Evolutionary conservation across 495 filamentous ascomycete genomes (phyloP).

Genomic region (Bacidia rubella): DNA sequence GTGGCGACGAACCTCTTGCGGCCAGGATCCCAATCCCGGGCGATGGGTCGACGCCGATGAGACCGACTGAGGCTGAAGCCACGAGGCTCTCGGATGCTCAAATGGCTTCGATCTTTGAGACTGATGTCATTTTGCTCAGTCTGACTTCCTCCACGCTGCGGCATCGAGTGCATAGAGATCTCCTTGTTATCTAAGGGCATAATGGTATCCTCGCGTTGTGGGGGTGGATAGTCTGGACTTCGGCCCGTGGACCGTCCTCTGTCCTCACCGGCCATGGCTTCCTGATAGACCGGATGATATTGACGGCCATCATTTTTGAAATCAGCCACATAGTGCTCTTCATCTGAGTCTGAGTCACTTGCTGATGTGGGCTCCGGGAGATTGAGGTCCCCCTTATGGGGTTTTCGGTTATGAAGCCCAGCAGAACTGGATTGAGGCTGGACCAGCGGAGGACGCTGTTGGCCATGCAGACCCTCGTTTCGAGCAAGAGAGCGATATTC

Average conservation of each 20-base stretch:
- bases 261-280: background rate
- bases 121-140: constrained; percentile 11
- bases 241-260: background rate
- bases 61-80: constrained; percentile 40
- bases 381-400: constrained; percentile 6
- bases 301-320: constrained; percentile 22
- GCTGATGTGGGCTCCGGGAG: constrained; percentile 2
- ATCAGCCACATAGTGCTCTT: constrained; percentile 21
- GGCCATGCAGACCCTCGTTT: constrained; percentile 18
- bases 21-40: constrained; percentile 48
- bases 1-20: constrained; percentile 54
- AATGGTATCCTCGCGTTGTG: constrained; percentile 8
- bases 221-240: background rate
- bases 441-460: constrained; percentile 25
- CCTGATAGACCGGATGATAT: constrained; percentile 16
- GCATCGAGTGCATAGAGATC: constrained; percentile 14
- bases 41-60: constrained; percentile 36
- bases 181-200: constrained; percentile 5
- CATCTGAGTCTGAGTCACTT: constrained; percentile 11
- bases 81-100: constrained; percentile 23
- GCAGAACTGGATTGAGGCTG: constrained; percentile 25
- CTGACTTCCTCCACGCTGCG: background rate
- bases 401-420: constrained; percentile 13
- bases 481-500: constrained; percentile 18
- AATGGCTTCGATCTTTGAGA: constrained; percentile 21